These are phyloP conservation scores for Eucalyptus tenuipes DNA, from an alignment of 345 rosid genomes.

Conservation along the genomic window DNA sequence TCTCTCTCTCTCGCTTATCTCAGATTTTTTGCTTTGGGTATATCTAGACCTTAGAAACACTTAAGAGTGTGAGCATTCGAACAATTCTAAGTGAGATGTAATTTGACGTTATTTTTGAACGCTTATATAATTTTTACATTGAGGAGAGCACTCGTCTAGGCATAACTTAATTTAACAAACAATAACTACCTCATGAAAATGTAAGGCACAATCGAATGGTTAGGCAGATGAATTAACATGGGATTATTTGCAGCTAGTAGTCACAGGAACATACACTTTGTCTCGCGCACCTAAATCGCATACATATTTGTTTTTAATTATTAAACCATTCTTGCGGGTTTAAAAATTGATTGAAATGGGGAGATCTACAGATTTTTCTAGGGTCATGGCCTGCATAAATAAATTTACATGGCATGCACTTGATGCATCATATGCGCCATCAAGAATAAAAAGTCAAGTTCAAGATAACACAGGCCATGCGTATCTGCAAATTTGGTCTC, in stretches of 20 bases:
- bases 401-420: neutral
- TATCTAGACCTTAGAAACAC: neutral
- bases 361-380: neutral
- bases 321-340: neutral
- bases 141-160: neutral
- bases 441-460: neutral
- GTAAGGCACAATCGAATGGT: neutral
- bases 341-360: neutral
- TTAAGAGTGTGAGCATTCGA: neutral
- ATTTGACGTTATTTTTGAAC: neutral
- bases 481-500: neutral
- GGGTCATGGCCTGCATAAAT: neutral
- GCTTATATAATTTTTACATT: neutral
- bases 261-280: neutral
- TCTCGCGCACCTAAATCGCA: neutral
- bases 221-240: neutral
- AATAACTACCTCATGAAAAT: neutral
- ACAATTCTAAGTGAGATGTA: neutral
- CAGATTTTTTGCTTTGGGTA: neutral
- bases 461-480: neutral
- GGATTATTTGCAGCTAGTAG: neutral
- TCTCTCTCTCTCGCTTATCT: neutral
- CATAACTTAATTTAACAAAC: neutral
- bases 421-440: neutral
- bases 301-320: neutral